Evolutionary conservation across 768 basidiomycete genomes (phyloP), one percentile per base, ranked within the genome.

Genomic region (Lactarius indigo): DNA sequence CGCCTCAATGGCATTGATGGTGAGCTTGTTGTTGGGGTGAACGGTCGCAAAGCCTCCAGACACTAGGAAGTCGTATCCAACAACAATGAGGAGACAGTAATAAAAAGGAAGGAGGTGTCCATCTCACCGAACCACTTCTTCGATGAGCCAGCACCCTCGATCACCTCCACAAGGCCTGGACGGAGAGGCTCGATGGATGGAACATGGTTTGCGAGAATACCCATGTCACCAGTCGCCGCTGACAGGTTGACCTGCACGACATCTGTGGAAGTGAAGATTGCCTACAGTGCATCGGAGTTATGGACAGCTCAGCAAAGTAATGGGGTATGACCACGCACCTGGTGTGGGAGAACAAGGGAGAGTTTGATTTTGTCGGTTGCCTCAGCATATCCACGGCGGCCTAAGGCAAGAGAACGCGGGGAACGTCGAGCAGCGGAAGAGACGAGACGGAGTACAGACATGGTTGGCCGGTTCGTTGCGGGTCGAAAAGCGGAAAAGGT

Each of bases 121-220:
- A 35, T 80, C 93, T 74, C 76, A 97, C 97, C 92, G 75, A 98
- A 99, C 90, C 92, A 98, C 82, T 96, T 98, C 85, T 97, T 96
- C 64, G 88, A 85, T 42, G 82, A 77, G 74, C 84, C 85, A 60
- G 81, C 83, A 13, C 87, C 80, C 80, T 98, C 96, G 70, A 98
- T 86, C 72, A 99, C 90, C 79, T 99, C 97, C 61, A 99, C 82
- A 65, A 98, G 83, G 76, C 97, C 97, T 50, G 97, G 91, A 75
- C 92, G 91, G 63, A 99, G 84, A 57, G 96, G 84, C 78, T 99
- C 97, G 65, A 98, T 91, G n/a, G 94, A 91, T 35, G 97, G 90
- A 63, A 98, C 95, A 80, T 99, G 97, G 84, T 96, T 97, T 73
- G 96, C 94, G 68, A 99, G 88, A 73, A 99, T 92, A 83, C 97